Conservation (phyloP, 768 basidiomycete species). For the Boletus sp. region DNA sequence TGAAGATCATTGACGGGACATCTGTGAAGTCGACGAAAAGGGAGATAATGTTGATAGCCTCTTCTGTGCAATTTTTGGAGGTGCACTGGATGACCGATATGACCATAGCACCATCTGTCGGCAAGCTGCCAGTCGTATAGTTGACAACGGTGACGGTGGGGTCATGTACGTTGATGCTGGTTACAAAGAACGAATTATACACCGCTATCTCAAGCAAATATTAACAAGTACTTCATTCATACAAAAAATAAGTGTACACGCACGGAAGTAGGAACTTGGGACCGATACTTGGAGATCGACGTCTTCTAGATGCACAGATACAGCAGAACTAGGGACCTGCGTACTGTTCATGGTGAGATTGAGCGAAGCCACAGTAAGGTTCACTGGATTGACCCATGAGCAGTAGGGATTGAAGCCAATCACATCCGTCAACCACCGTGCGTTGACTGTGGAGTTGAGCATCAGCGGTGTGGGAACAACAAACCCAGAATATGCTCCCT, state of each 20-base stretch:
- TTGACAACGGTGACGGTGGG: constrained; percentile 12
- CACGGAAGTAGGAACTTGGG: constrained; percentile 17
- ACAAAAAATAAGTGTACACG: background rate
- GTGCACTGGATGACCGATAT: constrained; percentile 16
- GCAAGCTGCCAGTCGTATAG: constrained; percentile 14
- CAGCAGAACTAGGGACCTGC: background rate
- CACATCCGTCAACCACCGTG: constrained; percentile 26
- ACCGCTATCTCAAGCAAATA: constrained; percentile 1
- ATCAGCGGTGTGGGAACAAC: constrained; percentile 6
- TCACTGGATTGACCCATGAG: constrained; percentile 18
- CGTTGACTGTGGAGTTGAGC: constrained; percentile 13
- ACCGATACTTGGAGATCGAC: constrained; percentile 11
- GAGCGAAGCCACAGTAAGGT: constrained; percentile 14
- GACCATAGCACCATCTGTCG: constrained; percentile 15
- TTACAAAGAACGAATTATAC: constrained; percentile 4
- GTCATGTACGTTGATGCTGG: constrained; percentile 16
- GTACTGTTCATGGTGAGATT: constrained; percentile 18
- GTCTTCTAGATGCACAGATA: constrained; percentile 8
- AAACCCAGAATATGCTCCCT: constrained; percentile 10
- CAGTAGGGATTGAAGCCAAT: constrained; percentile 23
- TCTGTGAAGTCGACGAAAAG: constrained; percentile 13
- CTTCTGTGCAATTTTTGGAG: constrained; percentile 8
- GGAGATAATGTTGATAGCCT: constrained; percentile 7
- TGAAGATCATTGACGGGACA: constrained; percentile 11
- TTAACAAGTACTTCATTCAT: background rate